Percentiles rank a stretch among this genome's conserved stretches.
Conservation (phyloP, 495 filamentous ascomycete genomes). For the Neurospora sp. region DNA sequence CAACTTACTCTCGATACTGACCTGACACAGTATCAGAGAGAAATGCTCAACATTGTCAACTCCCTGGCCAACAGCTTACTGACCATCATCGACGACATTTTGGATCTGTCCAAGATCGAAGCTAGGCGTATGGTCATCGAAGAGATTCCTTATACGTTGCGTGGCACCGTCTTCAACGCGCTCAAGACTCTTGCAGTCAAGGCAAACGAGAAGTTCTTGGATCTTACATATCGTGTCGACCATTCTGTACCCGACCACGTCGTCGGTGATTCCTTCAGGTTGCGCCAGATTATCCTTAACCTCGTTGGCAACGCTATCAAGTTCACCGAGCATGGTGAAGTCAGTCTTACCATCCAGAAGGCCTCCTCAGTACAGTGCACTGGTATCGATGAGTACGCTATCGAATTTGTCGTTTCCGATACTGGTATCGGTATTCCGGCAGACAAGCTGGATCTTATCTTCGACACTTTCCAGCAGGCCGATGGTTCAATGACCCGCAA, state of each 20-base stretch:
- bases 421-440: conserved; percentile 95
- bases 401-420: conserved; percentile 94
- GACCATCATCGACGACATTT: conserved; percentile 98
- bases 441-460: conserved; percentile 95
- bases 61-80: conserved; percentile 93
- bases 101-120: conserved; percentile 99
- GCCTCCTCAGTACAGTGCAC: conserved; percentile 46
- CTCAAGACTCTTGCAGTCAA: conserved; percentile 93
- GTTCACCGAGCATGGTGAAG: conserved; percentile 95
- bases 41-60: conserved; percentile 98
- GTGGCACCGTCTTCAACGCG: conserved; percentile 94
- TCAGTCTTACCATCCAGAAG: conserved; percentile 84
- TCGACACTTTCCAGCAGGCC: conserved; percentile 98
- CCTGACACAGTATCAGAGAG: conserved; percentile 85
- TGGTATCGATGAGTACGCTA: conserved; percentile 68
- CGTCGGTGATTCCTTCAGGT: conserved; percentile 90
- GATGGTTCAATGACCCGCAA: conserved; percentile 95
- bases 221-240: conserved; percentile 89
- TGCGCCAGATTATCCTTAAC: conserved; percentile 89
- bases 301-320: conserved; percentile 81
- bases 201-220: conserved; percentile 94
- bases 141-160: conserved; percentile 90
- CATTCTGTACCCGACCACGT: conserved; percentile 93
- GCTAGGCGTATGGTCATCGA: conserved; percentile 99
- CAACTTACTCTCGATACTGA: conserved; percentile 95